phyloP scores from a whole-genome alignment of 179 eudicot species.

The Pouteria campechiana region DNA sequence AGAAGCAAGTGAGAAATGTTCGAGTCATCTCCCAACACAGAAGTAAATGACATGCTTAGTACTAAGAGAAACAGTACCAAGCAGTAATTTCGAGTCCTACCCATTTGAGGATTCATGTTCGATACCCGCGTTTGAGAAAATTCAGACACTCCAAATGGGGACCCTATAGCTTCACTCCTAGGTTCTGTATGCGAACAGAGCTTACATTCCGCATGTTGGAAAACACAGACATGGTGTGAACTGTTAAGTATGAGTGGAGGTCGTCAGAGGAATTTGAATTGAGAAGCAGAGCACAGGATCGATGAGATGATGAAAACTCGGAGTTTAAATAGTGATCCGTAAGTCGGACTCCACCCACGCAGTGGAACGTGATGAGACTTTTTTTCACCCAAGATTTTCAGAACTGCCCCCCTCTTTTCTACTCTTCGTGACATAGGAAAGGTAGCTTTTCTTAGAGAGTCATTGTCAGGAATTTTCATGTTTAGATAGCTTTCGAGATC shows the following conservation, averaged over 20 bases:
- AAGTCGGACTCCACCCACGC: constrained; percentile 10
- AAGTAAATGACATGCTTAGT: constrained; percentile 13
- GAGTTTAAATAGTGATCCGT: constrained; percentile 7
- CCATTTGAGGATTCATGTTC: constrained; percentile 20
- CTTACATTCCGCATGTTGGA: no score
- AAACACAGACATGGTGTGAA: not conserved
- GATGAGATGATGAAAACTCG: no score
- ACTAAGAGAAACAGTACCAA: constrained; percentile 23
- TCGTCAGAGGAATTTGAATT: constrained; percentile 1
- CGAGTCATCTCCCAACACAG: constrained; percentile 13
- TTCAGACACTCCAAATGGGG: constrained; percentile 2
- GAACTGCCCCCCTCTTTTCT: not conserved
- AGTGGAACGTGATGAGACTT: constrained; percentile 8
- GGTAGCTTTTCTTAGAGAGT: not conserved
- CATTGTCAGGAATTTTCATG: not conserved
- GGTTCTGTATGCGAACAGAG: no score
- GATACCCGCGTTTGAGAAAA: not conserved
- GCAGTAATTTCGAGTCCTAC: constrained; percentile 10
- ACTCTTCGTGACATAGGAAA: no score
- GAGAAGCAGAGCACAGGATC: not conserved
- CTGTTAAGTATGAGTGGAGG: not conserved
- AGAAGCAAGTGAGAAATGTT: constrained; percentile 47
- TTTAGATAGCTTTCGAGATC: constrained; percentile 10
- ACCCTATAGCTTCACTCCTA: constrained; percentile 12
- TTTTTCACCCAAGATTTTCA: not conserved